A percentile compares a stretch with the other conserved stretches of the same genome.
These are phyloP conservation scores for Fraxinus greggii DNA, from an alignment of 305 asterid genomes.

Conservation along the genomic window DNA sequence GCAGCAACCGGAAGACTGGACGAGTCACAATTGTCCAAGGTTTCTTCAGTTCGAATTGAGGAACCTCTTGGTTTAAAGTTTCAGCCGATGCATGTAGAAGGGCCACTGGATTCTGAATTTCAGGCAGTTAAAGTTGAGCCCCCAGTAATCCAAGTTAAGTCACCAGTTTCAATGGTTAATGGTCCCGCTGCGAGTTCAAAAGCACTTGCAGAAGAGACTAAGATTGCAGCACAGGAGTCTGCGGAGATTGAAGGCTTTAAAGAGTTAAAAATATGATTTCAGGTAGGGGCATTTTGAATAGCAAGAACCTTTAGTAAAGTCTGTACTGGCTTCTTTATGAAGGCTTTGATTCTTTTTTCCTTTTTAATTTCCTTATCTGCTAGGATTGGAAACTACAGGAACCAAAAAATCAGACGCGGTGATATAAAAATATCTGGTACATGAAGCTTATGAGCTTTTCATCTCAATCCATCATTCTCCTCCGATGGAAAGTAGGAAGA, in stretches of 20 bases:
- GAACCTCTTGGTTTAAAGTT: background rate
- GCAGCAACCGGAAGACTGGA: background rate
- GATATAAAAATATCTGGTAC: background rate
- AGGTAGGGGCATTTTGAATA: constrained; percentile 17
- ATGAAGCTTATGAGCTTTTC: background rate
- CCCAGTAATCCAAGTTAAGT: constrained; percentile 27
- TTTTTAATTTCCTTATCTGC: background rate
- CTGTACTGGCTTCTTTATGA: constrained; percentile 31
- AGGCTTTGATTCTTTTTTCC: constrained; percentile 27
- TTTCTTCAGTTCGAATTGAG: background rate
- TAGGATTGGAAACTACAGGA: constrained; percentile 1
- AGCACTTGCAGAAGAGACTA: constrained; percentile 29
- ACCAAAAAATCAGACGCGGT: background rate
- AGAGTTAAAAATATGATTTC: constrained; percentile 49
- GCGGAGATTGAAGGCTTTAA: constrained; percentile 39
- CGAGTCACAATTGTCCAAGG: background rate
- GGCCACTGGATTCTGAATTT: background rate
- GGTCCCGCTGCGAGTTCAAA: constrained; percentile 26
- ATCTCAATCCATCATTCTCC: background rate
- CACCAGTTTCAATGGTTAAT: constrained; percentile 25
- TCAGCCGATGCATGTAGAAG: background rate
- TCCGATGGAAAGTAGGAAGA: background rate
- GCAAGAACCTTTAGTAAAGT: constrained; percentile 18
- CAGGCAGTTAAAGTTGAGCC: constrained; percentile 28
- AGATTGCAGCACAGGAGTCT: constrained; percentile 29